A percentile compares a stretch with the other conserved stretches of the same genome.
Evolutionary conservation across 208 protist species (phyloP).

Genomic region (Novymonas esmeraldas): DNA sequence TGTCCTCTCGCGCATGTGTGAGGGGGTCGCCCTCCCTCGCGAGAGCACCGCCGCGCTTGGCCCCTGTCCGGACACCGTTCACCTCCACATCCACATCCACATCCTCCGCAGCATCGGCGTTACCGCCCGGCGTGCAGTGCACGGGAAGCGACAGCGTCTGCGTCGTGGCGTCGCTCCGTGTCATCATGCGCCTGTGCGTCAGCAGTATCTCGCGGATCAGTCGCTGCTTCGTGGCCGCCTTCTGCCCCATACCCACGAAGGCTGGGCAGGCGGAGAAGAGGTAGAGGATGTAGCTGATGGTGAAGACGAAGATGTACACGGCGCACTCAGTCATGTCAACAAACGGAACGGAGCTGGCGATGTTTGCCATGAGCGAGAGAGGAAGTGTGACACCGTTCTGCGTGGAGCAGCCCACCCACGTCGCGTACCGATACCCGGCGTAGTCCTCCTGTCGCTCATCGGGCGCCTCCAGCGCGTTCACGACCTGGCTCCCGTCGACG

Average conservation of each 20-base stretch:
- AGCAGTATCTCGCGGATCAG: constrained; percentile 61
- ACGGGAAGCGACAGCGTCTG: constrained; percentile 45
- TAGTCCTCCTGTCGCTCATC: constrained; percentile 56
- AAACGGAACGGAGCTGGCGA: constrained; percentile 62
- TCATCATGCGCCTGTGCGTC: constrained; percentile 45
- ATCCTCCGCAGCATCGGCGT: constrained; percentile 2
- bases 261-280: constrained; percentile 58
- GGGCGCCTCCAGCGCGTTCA: constrained; percentile 52
- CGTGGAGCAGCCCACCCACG: constrained; percentile 58
- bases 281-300: constrained; percentile 50
- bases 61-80: no score
- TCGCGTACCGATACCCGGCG: constrained; percentile 61
- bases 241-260: constrained; percentile 61
- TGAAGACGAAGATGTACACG: constrained; percentile 84
- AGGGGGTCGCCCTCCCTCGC: constrained; percentile 8
- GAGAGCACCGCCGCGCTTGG: neutral
- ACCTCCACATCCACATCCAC: neutral
- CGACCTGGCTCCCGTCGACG: constrained; percentile 57
- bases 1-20: no score
- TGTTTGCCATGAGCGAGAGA: constrained; percentile 66
- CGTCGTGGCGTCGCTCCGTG: constrained; percentile 57
- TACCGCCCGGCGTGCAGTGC: neutral
- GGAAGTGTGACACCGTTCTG: constrained; percentile 83
- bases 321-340: constrained; percentile 49
- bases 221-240: constrained; percentile 46